Conservation (phyloP, 139 green algal genomes). For the Picochlorum costavermella region DNA sequence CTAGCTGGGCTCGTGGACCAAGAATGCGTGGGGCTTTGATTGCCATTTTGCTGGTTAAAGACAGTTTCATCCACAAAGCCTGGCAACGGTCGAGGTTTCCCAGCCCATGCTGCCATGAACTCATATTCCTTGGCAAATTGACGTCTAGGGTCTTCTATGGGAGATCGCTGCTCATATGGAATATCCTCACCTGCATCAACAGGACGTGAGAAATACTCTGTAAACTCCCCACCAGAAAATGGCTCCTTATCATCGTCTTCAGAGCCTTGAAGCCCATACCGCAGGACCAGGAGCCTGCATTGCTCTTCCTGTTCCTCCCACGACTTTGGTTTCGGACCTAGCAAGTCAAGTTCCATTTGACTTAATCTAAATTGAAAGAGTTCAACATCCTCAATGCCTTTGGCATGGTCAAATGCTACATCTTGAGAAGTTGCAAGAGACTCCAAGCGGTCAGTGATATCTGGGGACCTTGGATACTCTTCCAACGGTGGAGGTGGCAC, state of each 20-base stretch:
- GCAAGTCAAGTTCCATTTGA: neutral
- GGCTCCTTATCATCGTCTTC: neutral
- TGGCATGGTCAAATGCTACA: neutral
- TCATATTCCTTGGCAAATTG: neutral
- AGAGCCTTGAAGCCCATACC: neutral
- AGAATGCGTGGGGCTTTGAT: neutral
- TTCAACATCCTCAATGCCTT: neutral
- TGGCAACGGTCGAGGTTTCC: neutral
- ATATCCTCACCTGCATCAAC: neutral
- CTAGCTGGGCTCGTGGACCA: neutral
- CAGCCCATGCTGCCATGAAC: neutral
- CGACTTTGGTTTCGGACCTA: neutral
- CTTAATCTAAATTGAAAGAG: neutral
- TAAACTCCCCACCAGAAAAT: neutral
- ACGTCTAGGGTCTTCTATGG: neutral
- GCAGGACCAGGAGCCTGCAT: neutral
- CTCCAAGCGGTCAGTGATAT: neutral
- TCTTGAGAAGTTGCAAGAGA: neutral
- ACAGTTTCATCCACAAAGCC: neutral
- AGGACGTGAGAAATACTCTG: too few species aligned
- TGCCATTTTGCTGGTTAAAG: neutral
- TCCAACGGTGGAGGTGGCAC: constrained; percentile 1
- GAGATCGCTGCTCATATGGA: too few species aligned
- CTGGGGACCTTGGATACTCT: neutral
- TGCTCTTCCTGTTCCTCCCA: neutral